A percentile compares a stretch with the other conserved stretches of the same genome.
These are phyloP conservation scores for Samsoniella hepiali DNA, from an alignment of 2,329 filamentous ascomycete species.

Conservation along the genomic window DNA sequence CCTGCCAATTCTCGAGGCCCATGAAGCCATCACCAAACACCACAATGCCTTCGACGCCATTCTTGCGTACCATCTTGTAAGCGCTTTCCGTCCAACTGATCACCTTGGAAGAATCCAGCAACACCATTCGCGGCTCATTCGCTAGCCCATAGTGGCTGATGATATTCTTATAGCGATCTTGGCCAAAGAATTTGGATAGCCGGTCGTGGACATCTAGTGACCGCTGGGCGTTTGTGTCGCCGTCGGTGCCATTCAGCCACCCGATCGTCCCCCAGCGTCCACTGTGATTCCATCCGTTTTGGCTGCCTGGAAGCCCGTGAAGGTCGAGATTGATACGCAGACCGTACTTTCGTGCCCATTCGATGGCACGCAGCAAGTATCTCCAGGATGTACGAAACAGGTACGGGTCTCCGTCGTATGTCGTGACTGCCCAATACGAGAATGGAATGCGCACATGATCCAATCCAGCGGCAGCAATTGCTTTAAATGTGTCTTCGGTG, in stretches of 20 bases:
- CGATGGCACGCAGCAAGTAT: constrained; percentile 87
- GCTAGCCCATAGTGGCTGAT: constrained; percentile 89
- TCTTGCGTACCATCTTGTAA: constrained; percentile 67
- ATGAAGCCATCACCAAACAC: constrained; percentile 95
- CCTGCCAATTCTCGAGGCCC: constrained; percentile 87
- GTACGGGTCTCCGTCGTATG: constrained; percentile 84
- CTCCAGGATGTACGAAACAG: constrained; percentile 85
- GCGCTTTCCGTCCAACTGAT: constrained; percentile 76
- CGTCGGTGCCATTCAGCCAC: constrained; percentile 91
- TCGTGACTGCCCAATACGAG: constrained; percentile 89
- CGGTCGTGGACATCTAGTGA: constrained; percentile 84
- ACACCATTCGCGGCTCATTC: constrained; percentile 90
- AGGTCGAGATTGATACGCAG: constrained; percentile 90
- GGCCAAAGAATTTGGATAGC: constrained; percentile 87
- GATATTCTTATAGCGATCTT: constrained; percentile 88
- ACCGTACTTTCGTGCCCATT: constrained; percentile 90
- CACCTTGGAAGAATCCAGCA: constrained; percentile 63
- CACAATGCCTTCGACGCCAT: constrained; percentile 69
- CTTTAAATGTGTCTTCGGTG: constrained; percentile 75
- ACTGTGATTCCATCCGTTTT: constrained; percentile 98
- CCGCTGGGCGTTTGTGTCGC: constrained; percentile 71
- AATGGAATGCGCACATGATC: constrained; percentile 97
- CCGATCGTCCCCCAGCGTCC: constrained; percentile 75
- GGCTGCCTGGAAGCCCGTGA: constrained; percentile 86
- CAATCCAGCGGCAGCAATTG: constrained; percentile 82